Conservation (phyloP, 73 alveolate species). For the Durusdinium trenchii region DNA sequence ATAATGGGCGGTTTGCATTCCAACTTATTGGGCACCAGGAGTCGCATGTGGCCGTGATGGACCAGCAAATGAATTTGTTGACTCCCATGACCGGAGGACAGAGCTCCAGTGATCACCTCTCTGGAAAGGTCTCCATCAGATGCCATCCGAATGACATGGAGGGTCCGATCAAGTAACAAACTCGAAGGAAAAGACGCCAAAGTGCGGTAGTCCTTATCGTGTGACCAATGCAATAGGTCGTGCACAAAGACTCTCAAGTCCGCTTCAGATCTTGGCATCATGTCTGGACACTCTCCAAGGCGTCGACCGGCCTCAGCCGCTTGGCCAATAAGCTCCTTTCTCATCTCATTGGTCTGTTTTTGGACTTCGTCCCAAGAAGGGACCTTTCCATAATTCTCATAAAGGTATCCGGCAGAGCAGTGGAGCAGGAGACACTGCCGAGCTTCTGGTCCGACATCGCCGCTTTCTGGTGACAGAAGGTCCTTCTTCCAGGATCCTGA, state of each 20-base stretch:
- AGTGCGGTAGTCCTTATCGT: constrained; percentile 40
- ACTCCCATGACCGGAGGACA: not conserved
- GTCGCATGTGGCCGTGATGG: constrained; percentile 30
- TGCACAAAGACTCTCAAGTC: not conserved
- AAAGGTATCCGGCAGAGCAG: not conserved
- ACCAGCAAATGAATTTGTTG: not conserved
- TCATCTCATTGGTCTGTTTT: not conserved
- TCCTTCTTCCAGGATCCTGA: not conserved
- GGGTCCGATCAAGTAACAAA: not conserved
- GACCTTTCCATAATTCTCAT: not conserved
- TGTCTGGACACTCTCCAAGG: not conserved
- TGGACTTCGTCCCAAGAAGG: not conserved
- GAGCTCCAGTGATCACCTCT: not conserved
- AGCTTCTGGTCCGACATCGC: not conserved
- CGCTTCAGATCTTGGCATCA: not conserved
- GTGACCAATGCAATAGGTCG: not conserved
- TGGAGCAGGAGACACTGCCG: not conserved
- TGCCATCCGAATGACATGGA: not conserved
- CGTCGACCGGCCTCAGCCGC: not conserved
- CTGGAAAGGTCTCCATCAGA: not conserved
- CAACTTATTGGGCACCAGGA: not conserved
- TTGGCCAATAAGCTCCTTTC: not conserved
- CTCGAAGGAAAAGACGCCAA: not conserved
- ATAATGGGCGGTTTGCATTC: not conserved
- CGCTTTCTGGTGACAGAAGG: too few species aligned